Evolutionary conservation across 306 rosid species (phyloP).

Genomic region (Macrotyloma uniflorum): DNA sequence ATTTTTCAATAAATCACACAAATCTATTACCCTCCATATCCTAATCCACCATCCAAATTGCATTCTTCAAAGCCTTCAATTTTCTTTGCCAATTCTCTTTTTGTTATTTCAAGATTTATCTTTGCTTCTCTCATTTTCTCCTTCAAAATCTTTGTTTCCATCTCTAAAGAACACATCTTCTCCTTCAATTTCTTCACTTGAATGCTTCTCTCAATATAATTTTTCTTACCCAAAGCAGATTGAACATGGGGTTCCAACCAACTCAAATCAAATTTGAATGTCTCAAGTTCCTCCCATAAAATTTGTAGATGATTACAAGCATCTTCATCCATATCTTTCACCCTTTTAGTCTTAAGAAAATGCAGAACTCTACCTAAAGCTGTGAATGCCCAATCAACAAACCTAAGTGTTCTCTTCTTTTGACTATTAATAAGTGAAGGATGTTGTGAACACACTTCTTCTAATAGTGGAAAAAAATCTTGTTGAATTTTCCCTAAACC

Average conservation of each 20-base stretch:
- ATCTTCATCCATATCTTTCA: neutral
- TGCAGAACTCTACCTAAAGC: constrained; percentile 33
- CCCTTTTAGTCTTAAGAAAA: constrained; percentile 28
- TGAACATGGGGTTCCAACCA: constrained; percentile 27
- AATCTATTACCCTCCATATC: neutral
- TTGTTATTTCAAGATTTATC: constrained; percentile 11
- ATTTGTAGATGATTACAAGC: constrained; percentile 16
- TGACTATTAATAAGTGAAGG: constrained; percentile 5
- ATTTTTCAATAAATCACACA: neutral
- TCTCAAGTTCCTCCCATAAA: constrained; percentile 36
- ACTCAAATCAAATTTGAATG: constrained; percentile 19
- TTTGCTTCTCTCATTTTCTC: neutral
- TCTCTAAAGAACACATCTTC: neutral
- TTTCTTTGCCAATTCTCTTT: neutral
- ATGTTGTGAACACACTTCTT: constrained; percentile 14
- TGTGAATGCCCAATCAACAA: constrained; percentile 22
- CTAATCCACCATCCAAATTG: neutral
- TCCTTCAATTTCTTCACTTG: constrained; percentile 13
- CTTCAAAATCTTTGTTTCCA: neutral
- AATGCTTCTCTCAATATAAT: neutral
- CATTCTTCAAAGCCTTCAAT: constrained; percentile 11
- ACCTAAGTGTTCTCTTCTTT: constrained; percentile 5
- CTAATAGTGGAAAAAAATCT: constrained; percentile 3
- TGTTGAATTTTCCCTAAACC: neutral
- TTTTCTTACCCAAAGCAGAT: neutral